Percentiles rank a stretch among this genome's conserved stretches.
Conservation (phyloP, 768 basidiomycete species). For the Dioszegia hungarica region DNA sequence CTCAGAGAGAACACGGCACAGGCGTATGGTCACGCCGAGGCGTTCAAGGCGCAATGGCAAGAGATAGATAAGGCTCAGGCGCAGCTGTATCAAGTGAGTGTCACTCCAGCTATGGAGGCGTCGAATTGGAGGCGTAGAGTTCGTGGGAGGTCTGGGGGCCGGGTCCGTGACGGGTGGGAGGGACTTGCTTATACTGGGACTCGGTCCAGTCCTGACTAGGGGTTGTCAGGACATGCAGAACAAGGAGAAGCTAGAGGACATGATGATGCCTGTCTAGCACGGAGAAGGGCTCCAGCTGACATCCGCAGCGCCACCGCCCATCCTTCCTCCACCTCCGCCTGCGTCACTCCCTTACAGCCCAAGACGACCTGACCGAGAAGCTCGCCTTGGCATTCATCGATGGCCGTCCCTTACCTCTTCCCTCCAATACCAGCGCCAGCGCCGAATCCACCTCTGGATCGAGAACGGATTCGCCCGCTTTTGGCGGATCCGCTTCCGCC, state of each 20-base stretch:
- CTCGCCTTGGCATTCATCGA: conserved; percentile 79
- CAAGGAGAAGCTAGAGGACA: too few species aligned
- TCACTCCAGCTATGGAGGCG: too few species aligned
- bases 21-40: conserved; percentile 80
- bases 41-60: conserved; percentile 74
- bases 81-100: conserved; percentile 74
- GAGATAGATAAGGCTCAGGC: conserved; percentile 82
- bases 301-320: conserved; percentile 66
- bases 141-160: too few species aligned
- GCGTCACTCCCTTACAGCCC: conserved; percentile 78
- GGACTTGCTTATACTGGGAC: too few species aligned
- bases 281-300: not conserved
- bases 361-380: conserved; percentile 82
- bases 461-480: conserved; percentile 38
- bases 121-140: too few species aligned
- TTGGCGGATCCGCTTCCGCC: conserved; percentile 8
- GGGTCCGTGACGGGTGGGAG: too few species aligned
- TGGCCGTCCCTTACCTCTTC: conserved; percentile 49
- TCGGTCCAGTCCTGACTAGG: too few species aligned
- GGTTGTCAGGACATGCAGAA: too few species aligned
- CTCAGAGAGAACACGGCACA: conserved; percentile 77
- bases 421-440: not conserved
- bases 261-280: too few species aligned
- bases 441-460: conserved; percentile 8
- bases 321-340: conserved; percentile 85